Conservation (phyloP, 805 yeast species). For the Cyberlindnera samutprakarnensis region DNA sequence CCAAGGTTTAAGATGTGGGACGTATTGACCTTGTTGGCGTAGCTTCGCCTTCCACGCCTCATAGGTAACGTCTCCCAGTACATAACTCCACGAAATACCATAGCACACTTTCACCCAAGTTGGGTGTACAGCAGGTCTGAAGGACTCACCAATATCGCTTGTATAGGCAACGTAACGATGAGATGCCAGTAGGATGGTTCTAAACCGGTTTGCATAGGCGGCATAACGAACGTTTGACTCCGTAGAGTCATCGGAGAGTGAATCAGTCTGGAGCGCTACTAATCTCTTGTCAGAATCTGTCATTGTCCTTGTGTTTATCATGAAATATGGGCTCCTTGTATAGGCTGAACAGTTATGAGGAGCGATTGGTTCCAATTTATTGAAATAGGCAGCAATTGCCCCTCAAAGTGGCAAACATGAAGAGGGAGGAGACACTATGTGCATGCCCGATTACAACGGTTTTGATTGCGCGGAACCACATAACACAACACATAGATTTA, state of each 20-base stretch:
- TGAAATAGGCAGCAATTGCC: too few species aligned
- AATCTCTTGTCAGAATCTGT: slow-evolving; percentile 4
- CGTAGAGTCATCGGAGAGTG: slow-evolving; percentile 28
- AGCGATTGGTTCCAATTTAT: too few species aligned
- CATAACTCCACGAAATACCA: slow-evolving; percentile 69
- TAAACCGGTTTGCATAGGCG: slow-evolving; percentile 69
- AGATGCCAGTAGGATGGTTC: slow-evolving; percentile 65
- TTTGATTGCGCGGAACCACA: too few species aligned
- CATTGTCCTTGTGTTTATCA: background rate
- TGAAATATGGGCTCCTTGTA: too few species aligned
- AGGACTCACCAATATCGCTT: slow-evolving; percentile 81
- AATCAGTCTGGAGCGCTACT: slow-evolving; percentile 12
- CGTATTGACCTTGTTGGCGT: slow-evolving; percentile 57
- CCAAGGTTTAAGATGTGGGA: slow-evolving; percentile 65
- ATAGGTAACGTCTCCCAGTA: slow-evolving; percentile 66
- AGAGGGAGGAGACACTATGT: too few species aligned
- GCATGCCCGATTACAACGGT: too few species aligned
- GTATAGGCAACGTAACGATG: slow-evolving; percentile 84
- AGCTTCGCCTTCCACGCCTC: slow-evolving; percentile 67
- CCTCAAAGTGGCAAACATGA: background rate
- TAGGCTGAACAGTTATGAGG: too few species aligned
- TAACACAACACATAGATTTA: too few species aligned
- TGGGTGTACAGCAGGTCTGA: slow-evolving; percentile 76
- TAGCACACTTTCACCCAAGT: slow-evolving; percentile 56
- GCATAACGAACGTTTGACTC: slow-evolving; percentile 61